Evolutionary conservation across 768 basidiomycete species (phyloP), one percentile per base, ranked within the genome.

Genomic region (Leucocoprinus leucothites): DNA sequence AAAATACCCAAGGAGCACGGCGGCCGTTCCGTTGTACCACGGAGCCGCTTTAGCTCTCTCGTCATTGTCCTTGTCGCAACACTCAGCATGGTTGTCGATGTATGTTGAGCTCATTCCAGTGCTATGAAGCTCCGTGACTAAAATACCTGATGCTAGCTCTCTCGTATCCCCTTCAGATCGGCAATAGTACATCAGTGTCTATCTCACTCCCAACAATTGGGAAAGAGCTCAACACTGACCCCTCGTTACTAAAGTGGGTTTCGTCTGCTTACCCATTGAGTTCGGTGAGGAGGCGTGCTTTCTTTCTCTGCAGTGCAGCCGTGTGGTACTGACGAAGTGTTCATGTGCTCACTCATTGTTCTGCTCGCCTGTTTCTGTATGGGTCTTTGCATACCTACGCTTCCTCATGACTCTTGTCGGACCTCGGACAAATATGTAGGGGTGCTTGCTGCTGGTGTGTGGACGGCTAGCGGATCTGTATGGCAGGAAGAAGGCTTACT

Each of bases 391-490:
- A 31, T 11, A 11, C 31, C 31, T n/a, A 31, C n/a, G 11, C 31
- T 5, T 5, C 5, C 11, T 5, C 31, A 31, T 31, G 31, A 31
- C 31, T 5, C 31, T 31, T 31, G 31, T 5, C 11, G 31, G 31
- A 5, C 31, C 31, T 31, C 11, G 31, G 31, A 31, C 31, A 5
- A 5, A 31, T 42, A 89, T 85, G 3, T 91, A 90, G 89, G 89
- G 86, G 4, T 94, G 91, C 61, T 73, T 92, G 11, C 79, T 93
- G 3, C 74, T 94, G 9, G 78, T 91, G 14, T 84, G 82, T 19
- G 92, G 92, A 0, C 76, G 90, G 16, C 67, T 94, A 1, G 89
- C 91, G 1, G 92, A 94, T 66, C 69, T 90, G 2, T 84, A 87
- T 58, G 91, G 93, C 1, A 78, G 90, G 28, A 91, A 88, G 62